Conservation (phyloP, 768 basidiomycete genomes). For the Kwoniella bestiolae region DNA sequence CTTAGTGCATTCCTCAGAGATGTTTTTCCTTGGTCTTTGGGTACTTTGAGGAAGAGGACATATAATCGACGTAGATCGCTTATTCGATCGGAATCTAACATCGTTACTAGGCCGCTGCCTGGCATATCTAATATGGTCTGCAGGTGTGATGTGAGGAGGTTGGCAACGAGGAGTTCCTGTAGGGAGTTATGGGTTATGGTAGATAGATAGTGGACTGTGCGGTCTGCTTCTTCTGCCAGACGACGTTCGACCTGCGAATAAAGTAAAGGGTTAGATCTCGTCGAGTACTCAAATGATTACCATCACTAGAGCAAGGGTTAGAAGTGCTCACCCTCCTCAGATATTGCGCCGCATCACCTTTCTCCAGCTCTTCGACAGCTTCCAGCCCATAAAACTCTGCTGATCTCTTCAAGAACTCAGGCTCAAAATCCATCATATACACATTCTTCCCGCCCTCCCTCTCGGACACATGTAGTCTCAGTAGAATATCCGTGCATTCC, state of each 20-base stretch:
- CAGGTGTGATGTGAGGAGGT: constrained; percentile 78
- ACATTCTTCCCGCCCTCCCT: constrained; percentile 61
- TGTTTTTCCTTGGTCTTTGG: constrained; percentile 69
- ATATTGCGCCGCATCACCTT: constrained; percentile 80
- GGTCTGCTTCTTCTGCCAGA: constrained; percentile 78
- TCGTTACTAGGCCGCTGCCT: constrained; percentile 80
- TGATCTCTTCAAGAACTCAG: constrained; percentile 75
- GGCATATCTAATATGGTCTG: constrained; percentile 74
- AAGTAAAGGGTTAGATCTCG: no score
- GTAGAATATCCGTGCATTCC: constrained; percentile 82
- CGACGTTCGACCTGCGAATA: constrained; percentile 86
- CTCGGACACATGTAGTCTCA: constrained; percentile 64
- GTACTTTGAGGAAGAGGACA: constrained; percentile 66
- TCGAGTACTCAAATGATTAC: no score
- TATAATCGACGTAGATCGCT: constrained; percentile 80
- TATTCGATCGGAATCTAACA: constrained; percentile 80
- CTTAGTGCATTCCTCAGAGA: constrained; percentile 71
- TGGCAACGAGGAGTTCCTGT: constrained; percentile 72
- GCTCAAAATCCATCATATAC: constrained; percentile 84
- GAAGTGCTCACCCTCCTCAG: constrained; percentile 68
- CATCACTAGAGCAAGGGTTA: no score
- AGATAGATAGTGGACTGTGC: constrained; percentile 84
- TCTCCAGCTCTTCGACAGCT: constrained; percentile 69
- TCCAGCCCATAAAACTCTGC: constrained; percentile 77
- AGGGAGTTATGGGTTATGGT: constrained; percentile 72